phyloP scores from a whole-genome alignment of 2,329 filamentous ascomycete species.

The Epichloe typhina region DNA sequence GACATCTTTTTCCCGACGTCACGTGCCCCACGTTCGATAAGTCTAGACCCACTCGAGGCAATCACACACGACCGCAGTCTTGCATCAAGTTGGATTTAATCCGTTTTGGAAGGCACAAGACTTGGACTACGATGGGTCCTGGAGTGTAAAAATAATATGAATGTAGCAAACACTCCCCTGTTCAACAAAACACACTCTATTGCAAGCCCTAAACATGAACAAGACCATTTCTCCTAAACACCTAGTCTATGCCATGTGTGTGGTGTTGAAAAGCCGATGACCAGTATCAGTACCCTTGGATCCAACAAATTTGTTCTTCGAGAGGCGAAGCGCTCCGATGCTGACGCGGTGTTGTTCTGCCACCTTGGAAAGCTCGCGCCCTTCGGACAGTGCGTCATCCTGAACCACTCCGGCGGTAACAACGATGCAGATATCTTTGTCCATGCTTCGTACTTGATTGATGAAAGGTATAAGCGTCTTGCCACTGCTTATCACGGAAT shows the following conservation, averaged over 20 bases:
- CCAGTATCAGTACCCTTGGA: slow-evolving; percentile 42
- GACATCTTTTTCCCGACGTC: too few relatives aligned
- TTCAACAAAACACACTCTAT: too few relatives aligned
- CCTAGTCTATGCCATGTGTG: slow-evolving; percentile 21
- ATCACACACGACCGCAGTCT: too few relatives aligned
- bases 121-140: too few relatives aligned
- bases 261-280: slow-evolving; percentile 46
- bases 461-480: slow-evolving; percentile 35
- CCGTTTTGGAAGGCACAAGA: too few relatives aligned
- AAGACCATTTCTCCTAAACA: too few relatives aligned
- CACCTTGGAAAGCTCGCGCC: slow-evolving; percentile 8
- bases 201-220: too few relatives aligned
- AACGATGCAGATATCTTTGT: slow-evolving; percentile 31
- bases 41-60: too few relatives aligned
- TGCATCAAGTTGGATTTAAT: too few relatives aligned
- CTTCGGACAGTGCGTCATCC: slow-evolving; percentile 12
- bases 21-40: too few relatives aligned
- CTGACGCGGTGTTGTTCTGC: slow-evolving; percentile 14
- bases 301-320: slow-evolving; percentile 42
- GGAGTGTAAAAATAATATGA: too few relatives aligned
- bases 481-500: slow-evolving; percentile 48
- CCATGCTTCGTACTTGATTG: slow-evolving; percentile 27
- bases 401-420: slow-evolving; percentile 45
- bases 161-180: too few relatives aligned
- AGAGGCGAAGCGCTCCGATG: slow-evolving; percentile 40